Base-by-base conservation (phyloP, 768 basidiomycete genomes). In the Rickenella mellea region DNA sequence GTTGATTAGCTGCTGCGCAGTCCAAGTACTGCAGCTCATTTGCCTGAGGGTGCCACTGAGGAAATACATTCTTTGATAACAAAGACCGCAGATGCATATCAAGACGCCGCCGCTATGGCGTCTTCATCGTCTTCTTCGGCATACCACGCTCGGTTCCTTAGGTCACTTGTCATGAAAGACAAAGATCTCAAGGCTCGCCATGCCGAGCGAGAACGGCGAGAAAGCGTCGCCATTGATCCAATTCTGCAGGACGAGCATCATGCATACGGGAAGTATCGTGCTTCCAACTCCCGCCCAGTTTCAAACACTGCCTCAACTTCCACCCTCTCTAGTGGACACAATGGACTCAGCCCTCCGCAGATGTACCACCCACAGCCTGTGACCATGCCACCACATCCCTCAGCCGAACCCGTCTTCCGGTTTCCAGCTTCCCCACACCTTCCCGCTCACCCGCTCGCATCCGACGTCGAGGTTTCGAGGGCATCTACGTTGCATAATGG, bases 141-240 rank as follows among this genome's bases (percentile, higher is more conserved):
- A 26, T 79, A 80, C 48, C 87, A 90, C 52, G 76, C 83, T 29
- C 80, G 86, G 39, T 91, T 91, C 63, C 63, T 91, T 28, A 75
- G 76, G 53, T 76, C 71, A 43, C 68, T 90, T 35, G 68, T 89
- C 28, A 69, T 69, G 27, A 71, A 75, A 50, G 82, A 85, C 51
- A 69, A 70, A 43, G n/a, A n/a, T n/a, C 71, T 77, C 53, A 73
- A 74, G 50, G 58, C 68, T 39, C 71, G 73, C 43, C 68, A 69
- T 44, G 56, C 44, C 12, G 48, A 48, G 49, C 44, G 58, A 56
- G 33, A 68, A 46, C 51, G 57, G 40, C 51, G 62, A 53, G 62
- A 69, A 36, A 62, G 53, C 48, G 57, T 68, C 51, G 59, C 72
- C 41, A 66, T 80, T 58, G 77, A 80, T 60, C 68, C 71, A 56